Base-by-base conservation (phyloP, 208 protist genomes). In the Strigomonas galati region DNA sequence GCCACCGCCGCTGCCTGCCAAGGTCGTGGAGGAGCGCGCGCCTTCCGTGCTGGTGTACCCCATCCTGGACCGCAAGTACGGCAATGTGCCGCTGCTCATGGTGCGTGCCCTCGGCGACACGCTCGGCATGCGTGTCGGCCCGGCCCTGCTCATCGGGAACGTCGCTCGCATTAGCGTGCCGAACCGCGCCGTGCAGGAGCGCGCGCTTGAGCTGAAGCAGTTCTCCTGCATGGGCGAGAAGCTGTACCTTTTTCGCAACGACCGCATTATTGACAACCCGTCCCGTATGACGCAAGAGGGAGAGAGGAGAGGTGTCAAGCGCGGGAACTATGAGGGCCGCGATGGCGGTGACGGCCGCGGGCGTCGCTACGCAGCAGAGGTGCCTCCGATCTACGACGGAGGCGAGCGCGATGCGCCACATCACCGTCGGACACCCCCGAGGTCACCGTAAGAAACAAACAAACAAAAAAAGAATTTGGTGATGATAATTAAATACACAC, bases 241-340 rank as follows among this genome's bases (percentile, higher is more conserved):
- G 60, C 79, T 94, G 5, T 80, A 85, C 67, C 78, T 97, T 43
- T 86, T 95, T 61, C 89, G 87, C 64, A 97, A 97, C 67, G 87
- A 97, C 67, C 84, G 89, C 51, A 91, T 97, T 59, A 79, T 95
- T 49, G 89, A 93, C 65, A 80, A 91, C 71, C 81, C 80, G n/a
- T 6, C 37, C 6, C 37, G 6, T 14, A 14, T 14, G 37, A 14
- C 9, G 37, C 37, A 44, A 17, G 58, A 51, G 10, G 6, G 40
- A 3, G 23, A 14, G n/a, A 2, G 7, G 30, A 14, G 23, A 26
- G 14, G 24, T 17, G 15, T 10, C 24, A 21, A 4, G 6, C 12
- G 58, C 6, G 58, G 58, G 27, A 21, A 14, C 14, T 6, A 6
- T 6, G 6, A 14, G 37, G 14, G 14, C 37, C 9, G 37, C 37